phyloP scores from a whole-genome alignment of 2,329 filamentous ascomycete genomes.

The Penicillium capsulatum region DNA sequence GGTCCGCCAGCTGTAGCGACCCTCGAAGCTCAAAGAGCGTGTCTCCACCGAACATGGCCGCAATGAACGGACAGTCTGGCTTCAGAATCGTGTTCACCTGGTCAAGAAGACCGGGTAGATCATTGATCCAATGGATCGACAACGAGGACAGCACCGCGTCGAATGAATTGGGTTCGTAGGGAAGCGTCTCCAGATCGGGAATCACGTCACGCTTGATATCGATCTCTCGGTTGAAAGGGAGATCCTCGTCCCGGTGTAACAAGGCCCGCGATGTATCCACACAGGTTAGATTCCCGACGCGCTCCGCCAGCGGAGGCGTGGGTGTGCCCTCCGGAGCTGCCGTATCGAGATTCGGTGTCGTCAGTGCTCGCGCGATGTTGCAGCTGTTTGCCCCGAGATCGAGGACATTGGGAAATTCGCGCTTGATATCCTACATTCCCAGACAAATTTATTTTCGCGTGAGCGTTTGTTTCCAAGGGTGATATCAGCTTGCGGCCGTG shows the following conservation, averaged over 20 bases:
- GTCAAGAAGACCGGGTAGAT: conserved; percentile 76
- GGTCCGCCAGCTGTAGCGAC: conserved; percentile 85
- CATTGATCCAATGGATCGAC: conserved; percentile 95
- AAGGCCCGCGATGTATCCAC: conserved; percentile 75
- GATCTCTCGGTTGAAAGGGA: conserved; percentile 66
- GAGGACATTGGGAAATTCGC: conserved; percentile 75
- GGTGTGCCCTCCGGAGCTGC: conserved; percentile 34
- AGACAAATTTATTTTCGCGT: conserved; percentile 2
- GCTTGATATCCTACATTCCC: conserved; percentile 70
- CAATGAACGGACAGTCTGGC: conserved; percentile 86
- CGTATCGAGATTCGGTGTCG: conserved; percentile 62
- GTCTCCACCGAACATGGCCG: conserved; percentile 94
- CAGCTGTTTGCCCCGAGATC: conserved; percentile 95
- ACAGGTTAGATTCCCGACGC: conserved; percentile 71
- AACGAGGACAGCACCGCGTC: conserved; percentile 87
- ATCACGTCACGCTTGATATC: conserved; percentile 71
- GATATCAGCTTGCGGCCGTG: background rate
- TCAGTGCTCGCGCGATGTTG: conserved; percentile 81
- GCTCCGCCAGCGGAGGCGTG: conserved; percentile 58
- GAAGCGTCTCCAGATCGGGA: conserved; percentile 62
- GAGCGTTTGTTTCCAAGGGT: conserved; percentile 1
- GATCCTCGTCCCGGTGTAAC: conserved; percentile 69
- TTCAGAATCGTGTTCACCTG: conserved; percentile 85
- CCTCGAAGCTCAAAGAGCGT: conserved; percentile 90
- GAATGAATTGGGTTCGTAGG: conserved; percentile 72